Evolutionary conservation across 2,329 filamentous ascomycete genomes (phyloP), one percentile per base, ranked within the genome.

Genomic region (Blastomyces emzantsi): DNA sequence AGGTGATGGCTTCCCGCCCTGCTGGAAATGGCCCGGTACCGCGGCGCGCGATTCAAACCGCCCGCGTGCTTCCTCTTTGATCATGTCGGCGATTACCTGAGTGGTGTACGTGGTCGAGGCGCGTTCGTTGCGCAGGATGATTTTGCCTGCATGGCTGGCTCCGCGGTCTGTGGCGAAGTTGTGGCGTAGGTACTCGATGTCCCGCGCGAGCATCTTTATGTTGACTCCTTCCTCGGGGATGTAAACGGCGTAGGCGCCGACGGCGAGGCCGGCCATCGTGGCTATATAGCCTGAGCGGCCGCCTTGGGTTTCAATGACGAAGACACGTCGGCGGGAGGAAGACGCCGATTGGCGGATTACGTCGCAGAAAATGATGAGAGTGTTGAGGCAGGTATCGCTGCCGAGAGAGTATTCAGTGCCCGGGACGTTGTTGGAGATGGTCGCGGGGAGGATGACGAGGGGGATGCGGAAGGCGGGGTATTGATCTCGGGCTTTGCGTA

Each of bases 231-330:
- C 92, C 77, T 99, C 94, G 1, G 94, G 94, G 5, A 93, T 97
- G 78, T 99, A 99, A 15, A 97, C 92, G 0, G 93, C 92, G 17
- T 90, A 83, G 9, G 94, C 94, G 63, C 94, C 94, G 19, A 97
- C 91, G n/a, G 88, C 87, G 17, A 99, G 85, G 60, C 93, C 94
- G 17, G 90, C 92, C 63, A 97, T 84, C 0, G 91, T 96, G 36
- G 93, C 93, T 65, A 97, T 85, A 76, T 97, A 99, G 25, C 94
- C 94, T 4, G 90, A 97, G 64, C 90, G 87, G 45, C 94, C 94
- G 70, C 94, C 94, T 79, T 99, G 94, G 0, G 94, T 97, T 79
- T 99, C 94, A 62, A 99, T 93, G 62, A 99, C 92, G 77, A 99
- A 99, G 62, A 97, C 93, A 66, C 94, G 87, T 55, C 94, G 88